Percentiles rank a stretch among this genome's conserved stretches.
These are phyloP conservation scores for Baudoinia panamericana DNA, from an alignment of 495 filamentous ascomycete genomes.

Conservation along the genomic window DNA sequence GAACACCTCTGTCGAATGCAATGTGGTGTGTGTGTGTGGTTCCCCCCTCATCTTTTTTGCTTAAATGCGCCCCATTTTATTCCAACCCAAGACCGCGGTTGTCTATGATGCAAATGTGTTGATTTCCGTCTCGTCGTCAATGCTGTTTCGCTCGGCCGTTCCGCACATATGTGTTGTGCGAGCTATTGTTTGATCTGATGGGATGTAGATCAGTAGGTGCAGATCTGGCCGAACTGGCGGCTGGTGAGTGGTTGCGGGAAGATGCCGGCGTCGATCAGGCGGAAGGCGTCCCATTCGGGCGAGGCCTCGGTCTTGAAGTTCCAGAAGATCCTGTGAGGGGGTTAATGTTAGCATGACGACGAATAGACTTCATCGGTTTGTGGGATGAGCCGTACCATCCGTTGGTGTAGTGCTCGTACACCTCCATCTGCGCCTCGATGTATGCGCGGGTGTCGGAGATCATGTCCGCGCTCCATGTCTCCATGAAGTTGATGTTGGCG, in stretches of 20 bases:
- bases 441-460: slow-evolving; percentile 30
- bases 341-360: not conserved
- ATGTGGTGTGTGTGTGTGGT: too few relatives aligned
- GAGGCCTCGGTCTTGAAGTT: slow-evolving; percentile 39
- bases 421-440: slow-evolving; percentile 37
- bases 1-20: too few relatives aligned
- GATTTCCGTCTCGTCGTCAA: too few relatives aligned
- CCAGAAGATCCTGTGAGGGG: slow-evolving; percentile 31
- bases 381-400: slow-evolving; percentile 29
- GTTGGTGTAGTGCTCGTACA: slow-evolving; percentile 31
- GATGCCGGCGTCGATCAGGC: slow-evolving; percentile 33
- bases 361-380: not conserved
- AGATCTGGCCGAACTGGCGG: slow-evolving; percentile 8
- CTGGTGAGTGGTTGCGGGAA: slow-evolving; percentile 32
- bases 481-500: slow-evolving; percentile 29
- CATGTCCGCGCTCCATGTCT: slow-evolving; percentile 26
- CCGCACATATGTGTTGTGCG: too few relatives aligned
- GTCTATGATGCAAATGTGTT: too few relatives aligned
- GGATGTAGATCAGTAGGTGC: too few relatives aligned
- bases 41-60: too few relatives aligned
- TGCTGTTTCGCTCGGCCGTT: too few relatives aligned
- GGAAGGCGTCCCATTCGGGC: slow-evolving; percentile 38
- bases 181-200: too few relatives aligned
- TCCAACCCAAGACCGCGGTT: too few relatives aligned
- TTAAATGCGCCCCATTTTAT: too few relatives aligned